phyloP scores from a whole-genome alignment of 2,329 filamentous ascomycete species.

The Fusarium continuum region DNA sequence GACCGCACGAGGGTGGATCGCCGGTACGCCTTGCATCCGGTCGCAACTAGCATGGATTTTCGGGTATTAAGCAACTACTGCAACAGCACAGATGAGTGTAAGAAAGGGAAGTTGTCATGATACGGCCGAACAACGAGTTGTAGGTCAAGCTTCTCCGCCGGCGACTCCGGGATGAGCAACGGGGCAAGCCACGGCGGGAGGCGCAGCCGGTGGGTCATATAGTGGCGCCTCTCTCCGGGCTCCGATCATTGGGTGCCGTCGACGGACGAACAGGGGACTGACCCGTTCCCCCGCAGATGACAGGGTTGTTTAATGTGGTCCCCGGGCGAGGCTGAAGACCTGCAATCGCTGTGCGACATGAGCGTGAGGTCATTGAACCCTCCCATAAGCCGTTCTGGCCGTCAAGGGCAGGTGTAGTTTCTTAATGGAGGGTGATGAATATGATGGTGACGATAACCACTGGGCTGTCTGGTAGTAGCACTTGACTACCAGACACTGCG shows the following conservation, averaged over 20 bases:
- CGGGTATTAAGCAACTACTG: conserved; percentile 29
- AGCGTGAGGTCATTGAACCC: conserved; percentile 38
- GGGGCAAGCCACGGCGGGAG: conserved; percentile 46
- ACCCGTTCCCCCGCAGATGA: conserved; percentile 25
- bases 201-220: conserved; percentile 43
- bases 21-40: conserved; percentile 21
- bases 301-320: conserved; percentile 16
- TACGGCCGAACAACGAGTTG: conserved; percentile 25
- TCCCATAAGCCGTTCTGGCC: conserved; percentile 16
- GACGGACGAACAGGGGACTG: conserved; percentile 19
- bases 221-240: conserved; percentile 36
- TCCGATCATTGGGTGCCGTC: conserved; percentile 32
- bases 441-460: conserved; percentile 5
- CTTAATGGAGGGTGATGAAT: conserved; percentile 6
- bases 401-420: background rate
- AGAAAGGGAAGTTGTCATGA: conserved; percentile 38
- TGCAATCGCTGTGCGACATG: conserved; percentile 12
- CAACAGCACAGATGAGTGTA: conserved; percentile 38
- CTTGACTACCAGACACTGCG: conserved; percentile 2
- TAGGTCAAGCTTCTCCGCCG: conserved; percentile 39
- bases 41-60: conserved; percentile 5
- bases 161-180: conserved; percentile 41
- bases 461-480: background rate
- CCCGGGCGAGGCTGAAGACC: conserved; percentile 33
- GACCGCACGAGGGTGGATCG: conserved; percentile 22